A percentile compares a stretch with the other conserved stretches of the same genome.
phyloP scores from a whole-genome alignment of 306 rosid species.

The Herpetospermum pedunculosum region DNA sequence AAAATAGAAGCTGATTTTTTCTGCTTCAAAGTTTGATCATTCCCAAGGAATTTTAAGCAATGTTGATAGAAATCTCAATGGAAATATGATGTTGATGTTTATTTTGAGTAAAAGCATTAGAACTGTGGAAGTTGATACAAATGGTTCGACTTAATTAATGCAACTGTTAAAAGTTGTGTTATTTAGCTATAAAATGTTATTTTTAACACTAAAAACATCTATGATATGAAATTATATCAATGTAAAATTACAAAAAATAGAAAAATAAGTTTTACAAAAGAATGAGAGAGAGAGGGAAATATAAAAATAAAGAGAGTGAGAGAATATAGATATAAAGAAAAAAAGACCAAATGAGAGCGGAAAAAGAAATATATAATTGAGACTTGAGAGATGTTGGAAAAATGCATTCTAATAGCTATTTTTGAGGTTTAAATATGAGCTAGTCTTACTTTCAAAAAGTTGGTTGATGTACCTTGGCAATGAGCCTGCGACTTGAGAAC shows the following conservation, averaged over 20 bases:
- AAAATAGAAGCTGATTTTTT: neutral
- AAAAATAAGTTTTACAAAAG: neutral
- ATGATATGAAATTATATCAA: neutral
- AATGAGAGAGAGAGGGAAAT: neutral
- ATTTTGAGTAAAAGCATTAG: neutral
- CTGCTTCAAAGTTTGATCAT: neutral
- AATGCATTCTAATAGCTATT: neutral
- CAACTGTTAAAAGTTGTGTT: neutral
- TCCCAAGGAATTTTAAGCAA: neutral
- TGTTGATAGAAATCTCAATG: neutral
- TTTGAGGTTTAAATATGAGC: neutral
- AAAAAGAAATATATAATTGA: neutral
- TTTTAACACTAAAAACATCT: neutral
- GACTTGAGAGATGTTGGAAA: neutral
- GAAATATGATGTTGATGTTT: neutral
- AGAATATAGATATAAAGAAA: neutral
- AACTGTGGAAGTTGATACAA: neutral
- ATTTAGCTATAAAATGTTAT: neutral
- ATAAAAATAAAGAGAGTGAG: neutral
- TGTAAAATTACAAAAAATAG: neutral
- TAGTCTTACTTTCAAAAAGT: neutral
- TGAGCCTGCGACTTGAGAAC: neutral
- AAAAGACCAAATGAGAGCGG: neutral
- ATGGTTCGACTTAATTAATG: neutral
- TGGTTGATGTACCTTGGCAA: slow-evolving; percentile 1